Evolutionary conservation across 2,329 filamentous ascomycete species (phyloP).

Genomic region (Verticillium zaregamsianum): DNA sequence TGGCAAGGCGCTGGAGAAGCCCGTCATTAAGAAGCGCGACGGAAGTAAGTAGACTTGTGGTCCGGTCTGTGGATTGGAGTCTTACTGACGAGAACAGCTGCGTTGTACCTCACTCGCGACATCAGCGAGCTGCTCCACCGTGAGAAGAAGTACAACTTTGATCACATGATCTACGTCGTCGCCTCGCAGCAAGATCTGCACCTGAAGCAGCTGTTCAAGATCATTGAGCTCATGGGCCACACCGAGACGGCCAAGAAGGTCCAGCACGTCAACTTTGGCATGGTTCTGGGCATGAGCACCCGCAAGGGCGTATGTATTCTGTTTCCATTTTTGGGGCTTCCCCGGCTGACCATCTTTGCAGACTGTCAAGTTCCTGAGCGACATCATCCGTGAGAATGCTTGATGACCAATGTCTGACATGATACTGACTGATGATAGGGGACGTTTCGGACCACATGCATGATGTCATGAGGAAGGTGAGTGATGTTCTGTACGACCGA

Average conservation of each 20-base stretch:
- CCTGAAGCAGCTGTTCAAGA: constrained; percentile 72
- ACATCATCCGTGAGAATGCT: constrained; percentile 50
- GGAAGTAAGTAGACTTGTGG: constrained; percentile 38
- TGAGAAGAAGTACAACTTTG: constrained; percentile 43
- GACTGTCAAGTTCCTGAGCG: constrained; percentile 70
- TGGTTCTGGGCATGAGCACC: constrained; percentile 68
- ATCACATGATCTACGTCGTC: constrained; percentile 79
- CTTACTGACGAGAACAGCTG: constrained; percentile 29
- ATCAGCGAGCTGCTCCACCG: constrained; percentile 70
- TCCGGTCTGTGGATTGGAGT: background rate
- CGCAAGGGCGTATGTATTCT: constrained; percentile 44
- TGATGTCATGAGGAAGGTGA: constrained; percentile 73
- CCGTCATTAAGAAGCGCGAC: constrained; percentile 68
- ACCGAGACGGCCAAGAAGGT: constrained; percentile 64
- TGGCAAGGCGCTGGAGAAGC: constrained; percentile 66
- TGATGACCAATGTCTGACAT: background rate
- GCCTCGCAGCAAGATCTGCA: constrained; percentile 70
- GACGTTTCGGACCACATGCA: constrained; percentile 65
- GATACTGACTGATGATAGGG: background rate
- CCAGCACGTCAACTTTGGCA: constrained; percentile 72
- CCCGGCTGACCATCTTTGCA: background rate
- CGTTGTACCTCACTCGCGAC: constrained; percentile 74
- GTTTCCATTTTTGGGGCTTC: background rate
- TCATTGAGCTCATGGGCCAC: constrained; percentile 67
- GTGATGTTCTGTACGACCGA: background rate